Base-by-base conservation (phyloP, 257 asterid genomes). In the Knoxia roxburghii region DNA sequence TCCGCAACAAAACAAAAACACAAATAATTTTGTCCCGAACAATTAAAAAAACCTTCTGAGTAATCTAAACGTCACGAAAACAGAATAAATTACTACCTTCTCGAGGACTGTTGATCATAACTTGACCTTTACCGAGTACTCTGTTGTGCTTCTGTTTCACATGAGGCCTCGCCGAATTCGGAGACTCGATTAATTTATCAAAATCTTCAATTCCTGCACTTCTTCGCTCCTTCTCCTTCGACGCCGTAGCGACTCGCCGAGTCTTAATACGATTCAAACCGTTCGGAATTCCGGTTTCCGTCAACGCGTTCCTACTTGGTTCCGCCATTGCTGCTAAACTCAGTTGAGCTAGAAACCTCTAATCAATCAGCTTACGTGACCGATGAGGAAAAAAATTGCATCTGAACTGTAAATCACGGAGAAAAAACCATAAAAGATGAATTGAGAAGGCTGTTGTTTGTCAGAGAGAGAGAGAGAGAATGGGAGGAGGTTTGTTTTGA, bases 251-350 rank as follows among this genome's bases (percentile, higher is more conserved):
- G 54, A 64, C 73, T 32, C 77, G 65, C 46, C 96, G 84, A 76
- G 96, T 93, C 81, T 75, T 93, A 61, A 93, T 89, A 81, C 97
- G 87, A 86, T 90, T 93, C 89, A 93, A 83, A 7, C 98, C 91
- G 73, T 78, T 79, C 78, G 97, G 98, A 77, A 93, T 85, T 55
- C 84, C 94, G 52, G 69, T 72, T 57, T 83, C 96, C 69, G 81
- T n/a, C 70, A 51, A 18, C 61, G 80, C 52, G 52, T 69, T 77
- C 62, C 90, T 83, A 30, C 81, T 75, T 65, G 75, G 77, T 60
- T 85, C 96, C 78, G 89, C 81, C 95, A 86, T 89, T 53, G 57
- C 56, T 53, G 57, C 56, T 12, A 63, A 37, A 70, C 68, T 53
- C 52, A 64, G 70, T 60, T 55, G 24, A 39, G 10, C 17, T 5